Conservation (phyloP, 768 basidiomycete genomes). For the Suillus paluster region DNA sequence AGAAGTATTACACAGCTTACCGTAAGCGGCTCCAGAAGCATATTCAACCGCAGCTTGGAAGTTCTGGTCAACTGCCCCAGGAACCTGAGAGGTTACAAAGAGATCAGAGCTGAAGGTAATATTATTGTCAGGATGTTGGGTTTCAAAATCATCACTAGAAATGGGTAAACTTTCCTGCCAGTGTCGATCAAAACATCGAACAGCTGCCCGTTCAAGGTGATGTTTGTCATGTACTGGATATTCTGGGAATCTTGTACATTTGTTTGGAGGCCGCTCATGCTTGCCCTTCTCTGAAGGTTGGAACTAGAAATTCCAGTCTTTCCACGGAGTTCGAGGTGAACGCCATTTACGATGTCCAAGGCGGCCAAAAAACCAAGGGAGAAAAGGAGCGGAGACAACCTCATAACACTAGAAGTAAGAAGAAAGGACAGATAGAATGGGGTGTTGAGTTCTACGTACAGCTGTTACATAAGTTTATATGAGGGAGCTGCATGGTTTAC, state of each 20-base stretch:
- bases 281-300: conserved; percentile 27
- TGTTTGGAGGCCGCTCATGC: conserved; percentile 30
- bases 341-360: conserved; percentile 10
- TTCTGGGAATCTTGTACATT: conserved; percentile 36
- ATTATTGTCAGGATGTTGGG: conserved; percentile 43
- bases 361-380: conserved; percentile 14
- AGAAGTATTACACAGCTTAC: conserved; percentile 30
- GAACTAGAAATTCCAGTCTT: conserved; percentile 12
- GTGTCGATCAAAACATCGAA: conserved; percentile 48
- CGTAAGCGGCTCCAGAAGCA: conserved; percentile 56
- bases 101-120: conserved; percentile 59
- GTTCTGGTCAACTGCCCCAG: conserved; percentile 43
- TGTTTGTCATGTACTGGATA: conserved; percentile 41
- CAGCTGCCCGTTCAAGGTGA: conserved; percentile 40
- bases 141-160: conserved; percentile 25
- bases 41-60: conserved; percentile 49
- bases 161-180: conserved; percentile 41
- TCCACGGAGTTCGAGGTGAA: conserved; percentile 22
- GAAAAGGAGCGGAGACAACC: conserved; percentile 9
- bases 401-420: conserved; percentile 17
- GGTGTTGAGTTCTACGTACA: too few species aligned
- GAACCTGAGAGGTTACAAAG: conserved; percentile 56
- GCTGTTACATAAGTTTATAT: neutral
- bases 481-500: neutral
- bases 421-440: neutral